phyloP scores from a whole-genome alignment of 345 rosid species.

The Acer campestre region DNA sequence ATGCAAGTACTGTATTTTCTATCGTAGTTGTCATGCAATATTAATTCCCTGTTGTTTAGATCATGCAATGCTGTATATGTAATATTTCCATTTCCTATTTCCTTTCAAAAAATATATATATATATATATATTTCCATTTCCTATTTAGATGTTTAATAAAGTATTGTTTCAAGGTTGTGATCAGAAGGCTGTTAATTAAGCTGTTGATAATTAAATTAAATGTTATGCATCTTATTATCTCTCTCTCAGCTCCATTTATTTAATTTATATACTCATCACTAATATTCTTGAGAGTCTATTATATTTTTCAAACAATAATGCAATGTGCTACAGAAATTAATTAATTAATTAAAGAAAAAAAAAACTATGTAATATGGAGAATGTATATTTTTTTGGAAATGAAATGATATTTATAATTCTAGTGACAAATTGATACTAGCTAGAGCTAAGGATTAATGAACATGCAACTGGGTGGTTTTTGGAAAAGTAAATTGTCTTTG shows the following conservation, averaged over 20 bases:
- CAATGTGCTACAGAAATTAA: background rate
- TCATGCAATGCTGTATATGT: background rate
- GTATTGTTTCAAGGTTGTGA: background rate
- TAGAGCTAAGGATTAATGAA: background rate
- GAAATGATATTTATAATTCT: background rate
- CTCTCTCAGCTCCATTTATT: too few relatives aligned
- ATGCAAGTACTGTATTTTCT: background rate
- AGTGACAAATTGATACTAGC: background rate
- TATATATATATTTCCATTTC: background rate
- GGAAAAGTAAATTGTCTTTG: background rate
- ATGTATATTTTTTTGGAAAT: background rate
- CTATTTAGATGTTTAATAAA: background rate
- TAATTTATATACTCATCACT: too few relatives aligned
- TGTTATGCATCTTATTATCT: background rate
- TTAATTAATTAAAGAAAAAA: background rate
- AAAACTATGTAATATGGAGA: background rate
- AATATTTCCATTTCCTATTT: background rate
- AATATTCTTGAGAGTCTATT: background rate
- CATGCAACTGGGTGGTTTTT: background rate
- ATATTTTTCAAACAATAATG: background rate
- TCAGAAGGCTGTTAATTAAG: background rate
- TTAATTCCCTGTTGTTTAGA: background rate
- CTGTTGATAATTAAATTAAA: background rate
- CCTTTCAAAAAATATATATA: too few relatives aligned
- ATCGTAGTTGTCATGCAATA: background rate